Percentiles rank a stretch among this genome's conserved stretches.
Evolutionary conservation across 805 yeast species (phyloP).

Genomic region (Yamadazyma laniorum): DNA sequence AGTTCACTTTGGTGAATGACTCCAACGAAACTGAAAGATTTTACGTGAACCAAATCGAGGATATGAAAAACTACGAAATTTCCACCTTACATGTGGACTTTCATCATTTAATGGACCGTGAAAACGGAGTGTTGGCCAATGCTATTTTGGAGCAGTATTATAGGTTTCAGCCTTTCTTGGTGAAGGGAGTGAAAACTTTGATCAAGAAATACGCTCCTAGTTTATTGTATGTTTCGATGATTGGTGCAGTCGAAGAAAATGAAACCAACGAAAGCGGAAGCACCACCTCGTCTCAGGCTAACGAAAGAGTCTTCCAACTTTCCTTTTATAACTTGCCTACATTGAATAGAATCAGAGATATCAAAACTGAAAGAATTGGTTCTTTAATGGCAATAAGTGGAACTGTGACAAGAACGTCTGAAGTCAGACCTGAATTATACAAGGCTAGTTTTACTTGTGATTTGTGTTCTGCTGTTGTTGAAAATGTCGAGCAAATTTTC

Average conservation of each 20-base stretch:
- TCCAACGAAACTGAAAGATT: constrained; percentile 48
- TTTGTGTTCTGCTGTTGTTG: constrained; percentile 77
- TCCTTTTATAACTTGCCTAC: constrained; percentile 85
- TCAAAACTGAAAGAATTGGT: constrained; percentile 87
- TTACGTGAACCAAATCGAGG: constrained; percentile 76
- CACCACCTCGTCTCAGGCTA: constrained; percentile 41
- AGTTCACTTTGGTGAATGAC: constrained; percentile 41
- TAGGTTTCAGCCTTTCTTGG: constrained; percentile 83
- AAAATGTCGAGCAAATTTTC: constrained; percentile 89
- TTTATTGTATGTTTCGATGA: constrained; percentile 43
- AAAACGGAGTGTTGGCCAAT: constrained; percentile 82
- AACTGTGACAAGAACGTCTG: constrained; percentile 93
- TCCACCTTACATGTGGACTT: constrained; percentile 84
- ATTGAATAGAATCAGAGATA: constrained; percentile 80
- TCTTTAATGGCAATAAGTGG: constrained; percentile 82
- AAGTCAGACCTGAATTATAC: constrained; percentile 91
- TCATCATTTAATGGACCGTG: constrained; percentile 68
- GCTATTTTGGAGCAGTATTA: constrained; percentile 92
- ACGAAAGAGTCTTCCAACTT: constrained; percentile 81
- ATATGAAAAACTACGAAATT: constrained; percentile 73
- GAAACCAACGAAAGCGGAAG: constrained; percentile 21
- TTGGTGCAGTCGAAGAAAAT: constrained; percentile 41
- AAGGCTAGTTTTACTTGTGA: constrained; percentile 88
- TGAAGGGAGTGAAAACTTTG: constrained; percentile 69
- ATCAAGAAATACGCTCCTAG: constrained; percentile 75